Percentiles rank a stretch among this genome's conserved stretches.
These are phyloP conservation scores for Arctium minus DNA, from an alignment of 129 eudicot species.

Conservation along the genomic window DNA sequence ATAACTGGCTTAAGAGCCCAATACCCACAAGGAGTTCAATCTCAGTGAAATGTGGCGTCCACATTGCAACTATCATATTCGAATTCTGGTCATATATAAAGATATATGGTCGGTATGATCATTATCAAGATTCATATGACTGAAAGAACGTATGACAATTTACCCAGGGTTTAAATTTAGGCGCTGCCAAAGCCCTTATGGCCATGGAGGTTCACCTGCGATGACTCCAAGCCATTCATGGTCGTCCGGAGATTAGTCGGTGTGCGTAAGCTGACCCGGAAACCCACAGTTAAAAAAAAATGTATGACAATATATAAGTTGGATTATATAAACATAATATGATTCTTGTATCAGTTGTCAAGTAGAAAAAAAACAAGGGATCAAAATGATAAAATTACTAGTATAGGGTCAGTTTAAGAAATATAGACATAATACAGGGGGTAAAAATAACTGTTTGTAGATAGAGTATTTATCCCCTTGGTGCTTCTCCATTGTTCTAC, in stretches of 20 bases:
- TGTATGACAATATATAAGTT: not conserved
- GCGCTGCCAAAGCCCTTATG: too few relatives aligned
- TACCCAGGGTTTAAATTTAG: too few relatives aligned
- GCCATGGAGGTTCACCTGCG: too few relatives aligned
- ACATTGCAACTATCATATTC: not conserved
- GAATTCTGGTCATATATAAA: too few relatives aligned
- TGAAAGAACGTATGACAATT: not conserved
- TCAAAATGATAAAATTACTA: not conserved
- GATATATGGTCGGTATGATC: not conserved
- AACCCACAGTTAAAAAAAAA: not conserved
- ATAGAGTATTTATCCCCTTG: not conserved
- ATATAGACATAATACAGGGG: not conserved
- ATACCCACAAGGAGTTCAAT: not conserved
- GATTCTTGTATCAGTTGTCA: not conserved
- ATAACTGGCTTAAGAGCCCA: not conserved
- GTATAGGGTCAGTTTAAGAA: not conserved
- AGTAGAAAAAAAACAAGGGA: not conserved
- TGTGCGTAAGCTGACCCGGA: too few relatives aligned
- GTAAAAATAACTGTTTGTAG: not conserved
- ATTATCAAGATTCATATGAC: too few relatives aligned
- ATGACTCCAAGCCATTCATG: too few relatives aligned
- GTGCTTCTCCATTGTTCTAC: slow-evolving; percentile 6
- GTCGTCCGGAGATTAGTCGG: too few relatives aligned
- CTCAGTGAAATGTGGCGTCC: not conserved
- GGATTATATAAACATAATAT: not conserved